Conservation (phyloP, 345 rosid genomes). For the Arabis hirsuta region DNA sequence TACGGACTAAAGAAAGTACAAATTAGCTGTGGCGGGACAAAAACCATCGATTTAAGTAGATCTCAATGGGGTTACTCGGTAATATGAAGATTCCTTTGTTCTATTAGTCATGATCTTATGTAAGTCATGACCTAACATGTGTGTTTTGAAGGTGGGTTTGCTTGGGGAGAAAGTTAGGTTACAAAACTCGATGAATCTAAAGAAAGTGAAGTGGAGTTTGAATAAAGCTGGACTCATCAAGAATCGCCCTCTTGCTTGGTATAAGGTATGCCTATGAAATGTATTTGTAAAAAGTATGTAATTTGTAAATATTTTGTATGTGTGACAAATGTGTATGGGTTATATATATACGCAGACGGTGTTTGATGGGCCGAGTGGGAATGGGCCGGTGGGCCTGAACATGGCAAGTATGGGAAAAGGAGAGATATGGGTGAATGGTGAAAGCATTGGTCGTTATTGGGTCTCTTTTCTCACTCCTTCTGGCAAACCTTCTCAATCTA, state of each 20-base stretch:
- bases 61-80: constrained; percentile 88
- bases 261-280: constrained; percentile 59
- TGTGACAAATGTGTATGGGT: neutral
- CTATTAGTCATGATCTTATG: neutral
- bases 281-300: neutral
- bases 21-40: constrained; percentile 44
- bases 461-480: constrained; percentile 63
- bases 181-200: constrained; percentile 43
- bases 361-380: constrained; percentile 64
- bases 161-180: constrained; percentile 66
- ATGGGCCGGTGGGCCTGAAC: constrained; percentile 62
- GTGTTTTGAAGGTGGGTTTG: constrained; percentile 60
- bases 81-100: neutral
- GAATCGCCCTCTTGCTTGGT: constrained; percentile 70
- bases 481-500: constrained; percentile 67
- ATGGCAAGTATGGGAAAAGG: constrained; percentile 85
- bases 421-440: constrained; percentile 82
- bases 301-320: neutral
- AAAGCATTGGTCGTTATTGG: constrained; percentile 90
- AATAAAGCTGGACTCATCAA: constrained; percentile 40
- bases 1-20: constrained; percentile 58
- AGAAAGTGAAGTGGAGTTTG: constrained; percentile 55
- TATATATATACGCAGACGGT: constrained; percentile 44
- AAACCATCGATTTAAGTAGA: constrained; percentile 48
- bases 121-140: constrained; percentile 16